phyloP scores from a whole-genome alignment of 202 grass and related monocot species.

The Zoysia matrella region DNA sequence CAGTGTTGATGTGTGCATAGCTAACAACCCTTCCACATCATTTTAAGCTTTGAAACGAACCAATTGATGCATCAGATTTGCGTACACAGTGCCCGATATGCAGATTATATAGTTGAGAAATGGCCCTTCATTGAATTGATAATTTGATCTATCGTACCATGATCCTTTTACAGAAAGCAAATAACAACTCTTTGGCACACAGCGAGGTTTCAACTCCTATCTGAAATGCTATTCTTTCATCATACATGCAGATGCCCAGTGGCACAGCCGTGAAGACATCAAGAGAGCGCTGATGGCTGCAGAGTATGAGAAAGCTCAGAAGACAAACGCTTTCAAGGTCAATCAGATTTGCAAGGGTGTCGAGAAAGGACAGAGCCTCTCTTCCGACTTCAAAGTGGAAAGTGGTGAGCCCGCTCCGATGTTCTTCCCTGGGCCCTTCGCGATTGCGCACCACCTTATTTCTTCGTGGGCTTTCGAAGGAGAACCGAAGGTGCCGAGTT shows the following conservation, averaged over 20 bases:
- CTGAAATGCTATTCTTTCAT: constrained; percentile 12
- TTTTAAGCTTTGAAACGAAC: background rate
- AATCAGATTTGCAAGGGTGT: constrained; percentile 72
- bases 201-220: background rate
- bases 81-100: background rate
- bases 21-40: background rate
- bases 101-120: background rate
- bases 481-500: constrained; percentile 55
- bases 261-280: constrained; percentile 81
- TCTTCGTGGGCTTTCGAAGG: constrained; percentile 80
- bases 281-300: constrained; percentile 67
- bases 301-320: constrained; percentile 79
- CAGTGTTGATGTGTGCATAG: background rate
- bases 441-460: constrained; percentile 92
- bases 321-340: constrained; percentile 67
- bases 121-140: background rate
- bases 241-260: constrained; percentile 73
- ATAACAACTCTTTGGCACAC: background rate
- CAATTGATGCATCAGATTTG: background rate
- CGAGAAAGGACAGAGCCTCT: constrained; percentile 54
- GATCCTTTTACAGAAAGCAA: background rate
- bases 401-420: constrained; percentile 66
- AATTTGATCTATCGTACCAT: background rate
- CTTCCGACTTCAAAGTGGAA: constrained; percentile 52
- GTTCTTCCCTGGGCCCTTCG: constrained; percentile 85